phyloP scores from a whole-genome alignment of 306 rosid genomes.

The Vigna trinervia region DNA sequence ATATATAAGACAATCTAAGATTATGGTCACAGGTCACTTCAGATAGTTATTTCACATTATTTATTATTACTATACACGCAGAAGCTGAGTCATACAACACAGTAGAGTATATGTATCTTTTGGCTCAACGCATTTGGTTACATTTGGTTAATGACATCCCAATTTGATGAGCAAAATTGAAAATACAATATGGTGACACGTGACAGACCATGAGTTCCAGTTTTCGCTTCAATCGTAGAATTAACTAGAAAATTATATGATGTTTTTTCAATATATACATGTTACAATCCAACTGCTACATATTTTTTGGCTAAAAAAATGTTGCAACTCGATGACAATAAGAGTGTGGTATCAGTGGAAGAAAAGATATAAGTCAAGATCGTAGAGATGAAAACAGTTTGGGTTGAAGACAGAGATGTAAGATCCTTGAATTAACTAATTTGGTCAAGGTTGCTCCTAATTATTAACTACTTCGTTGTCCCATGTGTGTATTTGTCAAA shows the following conservation, averaged over 20 bases:
- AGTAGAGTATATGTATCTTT: not conserved
- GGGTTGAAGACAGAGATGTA: constrained; percentile 1
- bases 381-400: not conserved
- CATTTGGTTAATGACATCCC: not conserved
- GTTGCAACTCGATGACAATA: not conserved
- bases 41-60: not conserved
- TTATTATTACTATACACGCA: not conserved
- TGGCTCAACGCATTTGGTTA: constrained; percentile 12
- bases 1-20: not conserved
- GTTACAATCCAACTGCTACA: not conserved
- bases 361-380: constrained; percentile 24
- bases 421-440: constrained; percentile 39
- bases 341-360: not conserved
- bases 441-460: constrained; percentile 19
- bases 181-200: not conserved
- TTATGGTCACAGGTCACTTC: constrained; percentile 7
- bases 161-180: constrained; percentile 7
- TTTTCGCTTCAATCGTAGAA: not conserved
- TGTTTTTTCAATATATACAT: not conserved
- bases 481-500: constrained; percentile 43
- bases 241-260: not conserved
- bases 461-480: constrained; percentile 53
- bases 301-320: not conserved
- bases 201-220: not conserved
- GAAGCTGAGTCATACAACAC: constrained; percentile 14